These are phyloP conservation scores for Dryas integrifolia DNA, from an alignment of 331 rosid species.

Conservation along the genomic window DNA sequence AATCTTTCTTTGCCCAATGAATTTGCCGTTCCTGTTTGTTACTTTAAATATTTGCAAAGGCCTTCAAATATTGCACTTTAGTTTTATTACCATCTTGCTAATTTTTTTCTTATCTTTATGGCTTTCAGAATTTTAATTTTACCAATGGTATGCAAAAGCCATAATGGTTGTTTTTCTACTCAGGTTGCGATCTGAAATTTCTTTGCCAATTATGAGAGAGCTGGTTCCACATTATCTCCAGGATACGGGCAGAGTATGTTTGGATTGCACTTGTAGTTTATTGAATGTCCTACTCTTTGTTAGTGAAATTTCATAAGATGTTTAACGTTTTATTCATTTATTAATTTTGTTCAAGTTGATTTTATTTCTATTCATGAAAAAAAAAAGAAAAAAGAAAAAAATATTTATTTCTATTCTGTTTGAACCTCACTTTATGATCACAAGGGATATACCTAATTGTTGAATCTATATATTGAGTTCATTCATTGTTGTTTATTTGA, in stretches of 20 bases:
- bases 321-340: neutral
- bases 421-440: neutral
- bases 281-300: conserved; percentile 7
- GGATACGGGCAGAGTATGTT: conserved; percentile 82
- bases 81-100: neutral
- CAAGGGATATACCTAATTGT: neutral
- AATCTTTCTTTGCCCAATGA: neutral
- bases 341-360: neutral
- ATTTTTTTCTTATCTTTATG: neutral
- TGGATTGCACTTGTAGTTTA: neutral
- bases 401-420: neutral
- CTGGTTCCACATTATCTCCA: conserved; percentile 95
- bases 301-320: neutral
- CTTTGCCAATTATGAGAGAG: conserved; percentile 88
- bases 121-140: neutral
- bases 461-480: neutral
- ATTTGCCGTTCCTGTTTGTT: neutral
- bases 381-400: too few relatives aligned
- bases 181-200: conserved; percentile 94
- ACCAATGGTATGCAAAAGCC: conserved; percentile 14
- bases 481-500: neutral
- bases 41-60: neutral
- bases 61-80: neutral
- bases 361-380: neutral
- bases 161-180: conserved; percentile 31